Evolutionary conservation across 2,329 filamentous ascomycete genomes (phyloP).

Genomic region (Tolypocladium inflatum): DNA sequence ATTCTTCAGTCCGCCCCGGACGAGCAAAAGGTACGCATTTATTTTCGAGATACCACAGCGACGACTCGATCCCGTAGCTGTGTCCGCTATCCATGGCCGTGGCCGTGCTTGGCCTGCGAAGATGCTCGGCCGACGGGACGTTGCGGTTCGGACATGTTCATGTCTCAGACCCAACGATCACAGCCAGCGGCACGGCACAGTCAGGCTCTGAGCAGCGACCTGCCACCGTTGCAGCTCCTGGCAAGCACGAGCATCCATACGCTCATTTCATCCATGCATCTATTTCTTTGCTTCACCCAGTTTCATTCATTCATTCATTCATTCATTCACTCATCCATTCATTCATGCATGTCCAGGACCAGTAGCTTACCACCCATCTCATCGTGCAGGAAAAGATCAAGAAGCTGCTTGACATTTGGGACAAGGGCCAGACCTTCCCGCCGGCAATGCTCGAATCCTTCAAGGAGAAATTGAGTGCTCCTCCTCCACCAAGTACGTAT

Average conservation of each 20-base stretch:
- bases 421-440: constrained; percentile 89
- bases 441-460: constrained; percentile 67
- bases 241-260: neutral
- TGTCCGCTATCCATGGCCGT: constrained; percentile 21
- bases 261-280: neutral
- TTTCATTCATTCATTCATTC: neutral
- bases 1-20: constrained; percentile 79
- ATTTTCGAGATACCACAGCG: constrained; percentile 1
- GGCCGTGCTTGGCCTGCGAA: neutral
- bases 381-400: constrained; percentile 77
- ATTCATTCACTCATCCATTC: too few species aligned
- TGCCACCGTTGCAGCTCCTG: neutral
- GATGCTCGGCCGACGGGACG: neutral
- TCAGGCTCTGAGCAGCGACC: neutral
- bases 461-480: constrained; percentile 66
- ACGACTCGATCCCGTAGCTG: neutral
- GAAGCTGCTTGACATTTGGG: constrained; percentile 96
- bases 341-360: constrained; percentile 3
- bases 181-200: neutral
- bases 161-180: neutral
- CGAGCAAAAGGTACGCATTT: constrained; percentile 88
- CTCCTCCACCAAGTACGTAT: constrained; percentile 54
- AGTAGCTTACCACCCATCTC: constrained; percentile 29
- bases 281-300: neutral
- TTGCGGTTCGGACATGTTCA: neutral